Evolutionary conservation across 2,329 filamentous ascomycete species (phyloP).

Genomic region (Penicillium nordicum): DNA sequence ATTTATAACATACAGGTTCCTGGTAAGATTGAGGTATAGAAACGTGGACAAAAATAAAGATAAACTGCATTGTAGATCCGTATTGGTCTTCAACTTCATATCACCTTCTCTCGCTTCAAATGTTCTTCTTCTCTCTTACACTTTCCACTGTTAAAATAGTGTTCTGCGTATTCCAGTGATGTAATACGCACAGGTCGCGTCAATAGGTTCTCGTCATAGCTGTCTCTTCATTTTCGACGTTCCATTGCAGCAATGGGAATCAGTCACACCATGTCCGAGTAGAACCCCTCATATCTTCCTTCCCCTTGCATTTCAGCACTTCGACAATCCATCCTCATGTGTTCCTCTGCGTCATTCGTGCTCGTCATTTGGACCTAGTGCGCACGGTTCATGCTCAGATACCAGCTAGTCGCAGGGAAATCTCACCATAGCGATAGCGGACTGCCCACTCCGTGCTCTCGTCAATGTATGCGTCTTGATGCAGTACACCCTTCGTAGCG

Average conservation of each 20-base stretch:
- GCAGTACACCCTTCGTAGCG: slow-evolving; percentile 62
- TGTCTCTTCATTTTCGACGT: background rate
- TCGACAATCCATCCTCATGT: background rate
- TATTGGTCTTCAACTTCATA: background rate
- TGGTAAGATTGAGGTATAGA: slow-evolving; percentile 22
- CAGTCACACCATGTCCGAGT: background rate
- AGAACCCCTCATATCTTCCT: background rate
- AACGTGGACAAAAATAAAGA: background rate
- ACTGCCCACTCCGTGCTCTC: slow-evolving; percentile 18
- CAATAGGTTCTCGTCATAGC: background rate
- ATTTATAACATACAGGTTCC: slow-evolving; percentile 15
- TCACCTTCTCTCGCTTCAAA: background rate
- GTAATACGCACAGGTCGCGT: slow-evolving; percentile 1
- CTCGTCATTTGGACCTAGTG: background rate
- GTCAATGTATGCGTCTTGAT: slow-evolving; percentile 52
- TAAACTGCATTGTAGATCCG: background rate
- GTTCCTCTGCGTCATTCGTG: background rate
- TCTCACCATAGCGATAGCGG: slow-evolving; percentile 29
- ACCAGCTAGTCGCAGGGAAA: slow-evolving; percentile 24
- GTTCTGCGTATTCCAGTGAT: background rate
- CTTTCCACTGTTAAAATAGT: background rate
- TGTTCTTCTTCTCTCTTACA: background rate
- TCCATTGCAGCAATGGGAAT: background rate
- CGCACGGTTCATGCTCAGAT: background rate
- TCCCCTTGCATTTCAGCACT: background rate